phyloP scores from a whole-genome alignment of 192 early-diverging fungal species.

The Gaertneriomyces semiglobifer region DNA sequence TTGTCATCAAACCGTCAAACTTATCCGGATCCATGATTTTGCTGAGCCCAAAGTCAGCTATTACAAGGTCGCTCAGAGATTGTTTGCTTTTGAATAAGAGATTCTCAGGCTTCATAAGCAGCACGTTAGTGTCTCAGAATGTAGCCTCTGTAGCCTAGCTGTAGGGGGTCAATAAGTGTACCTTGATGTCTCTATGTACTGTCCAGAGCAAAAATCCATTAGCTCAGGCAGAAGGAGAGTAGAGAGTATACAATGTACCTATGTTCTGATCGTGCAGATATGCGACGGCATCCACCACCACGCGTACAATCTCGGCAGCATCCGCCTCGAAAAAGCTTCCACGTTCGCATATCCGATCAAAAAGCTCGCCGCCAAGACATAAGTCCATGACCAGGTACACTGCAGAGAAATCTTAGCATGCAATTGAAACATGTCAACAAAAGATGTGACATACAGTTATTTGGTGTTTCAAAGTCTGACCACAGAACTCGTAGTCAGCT shows the following conservation, averaged over 20 bases:
- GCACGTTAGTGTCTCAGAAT: neutral
- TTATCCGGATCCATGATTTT: slow-evolving; percentile 43
- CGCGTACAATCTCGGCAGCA: slow-evolving; percentile 70
- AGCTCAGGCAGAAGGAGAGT: too few species aligned
- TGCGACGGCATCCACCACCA: slow-evolving; percentile 69
- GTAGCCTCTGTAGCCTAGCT: neutral
- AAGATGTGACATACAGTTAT: slow-evolving; percentile 37
- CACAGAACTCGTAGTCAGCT: slow-evolving; percentile 55
- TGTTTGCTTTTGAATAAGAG: slow-evolving; percentile 68
- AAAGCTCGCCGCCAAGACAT: slow-evolving; percentile 83
- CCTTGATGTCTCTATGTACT: slow-evolving; percentile 65
- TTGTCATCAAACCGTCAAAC: slow-evolving; percentile 43
- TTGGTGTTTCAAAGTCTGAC: slow-evolving; percentile 58
- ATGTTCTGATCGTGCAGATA: slow-evolving; percentile 85
- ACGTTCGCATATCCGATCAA: slow-evolving; percentile 73
- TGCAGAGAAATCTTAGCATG: neutral
- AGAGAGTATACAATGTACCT: neutral
- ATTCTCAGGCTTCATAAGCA: slow-evolving; percentile 71
- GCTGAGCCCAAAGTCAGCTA: slow-evolving; percentile 79
- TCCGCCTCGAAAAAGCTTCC: slow-evolving; percentile 81
- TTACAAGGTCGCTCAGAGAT: slow-evolving; percentile 66
- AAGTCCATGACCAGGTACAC: slow-evolving; percentile 52
- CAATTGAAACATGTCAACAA: too few species aligned
- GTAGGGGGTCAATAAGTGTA: neutral
- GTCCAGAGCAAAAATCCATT: too few species aligned